Base-by-base conservation (phyloP, 768 basidiomycete genomes). In the Pleurotus platypus region DNA sequence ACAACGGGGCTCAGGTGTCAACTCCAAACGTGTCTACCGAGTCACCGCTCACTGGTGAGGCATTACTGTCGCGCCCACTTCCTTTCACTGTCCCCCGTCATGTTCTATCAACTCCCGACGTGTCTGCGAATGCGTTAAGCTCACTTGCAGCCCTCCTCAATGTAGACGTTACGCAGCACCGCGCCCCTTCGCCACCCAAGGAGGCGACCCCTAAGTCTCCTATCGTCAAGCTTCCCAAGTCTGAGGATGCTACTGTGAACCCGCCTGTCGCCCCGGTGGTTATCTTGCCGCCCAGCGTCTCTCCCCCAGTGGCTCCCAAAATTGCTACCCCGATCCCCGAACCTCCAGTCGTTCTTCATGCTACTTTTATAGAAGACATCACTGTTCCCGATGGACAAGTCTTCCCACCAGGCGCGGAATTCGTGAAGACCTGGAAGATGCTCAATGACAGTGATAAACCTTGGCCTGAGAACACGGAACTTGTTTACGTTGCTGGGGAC, bases 321-420 rank as follows among this genome's bases (percentile, higher is more conserved):
- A 35, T 11, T 35, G 30, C 11, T 9, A n/a, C n/a, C 26, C n/a
- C 49, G 46, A 13, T 22, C 30, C 46, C 55, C 13, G 7, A 53
- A 15, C 11, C 49, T 26, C 57, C 63, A 9, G 46, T 56, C 2
- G 63, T 69, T 16, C 64, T 88, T 58, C 75, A 75, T 38, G 87
- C 89, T 3, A 72, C 72, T 4, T 86, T 86, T 59, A 58, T 92
- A 5, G 75, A 76, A 37, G 87, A 92, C 65, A 76, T 85, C 40
- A 92, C 89, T 35, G 85, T 90, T 49, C 75, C 81, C 3, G 86
- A 89, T 62, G 91, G 90, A 0, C 89, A 91, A 62, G 70, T 76
- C 20, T 88, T 93, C 66, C 89, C 90, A 27, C 85, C 90, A 5
- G 92, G 92, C 35, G 90, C 89, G 0, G 89, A 90, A 66, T 94